Base-by-base conservation (phyloP, 352 stramenopile species). In the Blastocystis sp. region DNA sequence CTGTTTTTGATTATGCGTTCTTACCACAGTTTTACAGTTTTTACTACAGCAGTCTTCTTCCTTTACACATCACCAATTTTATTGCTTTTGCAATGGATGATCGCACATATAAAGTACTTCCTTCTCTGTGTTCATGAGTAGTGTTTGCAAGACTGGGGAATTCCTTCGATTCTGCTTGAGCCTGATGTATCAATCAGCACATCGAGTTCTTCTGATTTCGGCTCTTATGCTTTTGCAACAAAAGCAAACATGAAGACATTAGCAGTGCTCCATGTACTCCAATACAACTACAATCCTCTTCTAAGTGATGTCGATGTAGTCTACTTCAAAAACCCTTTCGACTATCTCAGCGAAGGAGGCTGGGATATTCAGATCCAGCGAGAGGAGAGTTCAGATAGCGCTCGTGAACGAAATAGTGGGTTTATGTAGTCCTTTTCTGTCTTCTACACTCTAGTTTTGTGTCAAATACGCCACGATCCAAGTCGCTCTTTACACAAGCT, bases 171-270 rank as follows among this genome's bases (percentile, higher is more conserved):
- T 53, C 34, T 88, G 0, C 37, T 88, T 7, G 62, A 76, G 43
- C 26, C 76, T 23, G 66, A 88, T n/a, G 63, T 50, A 3, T 23
- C 26, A 13, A 59, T 76, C 45, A 88, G 45, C 15, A 88, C 66
- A 1, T 53, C 53, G 11, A 54, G 20, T 26, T 76, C 77, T 11
- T 88, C 77, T 43, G 77, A 88, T 20, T 88, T 47, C 55, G 77
- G 53, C 20, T 50, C 53, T 2, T 63, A 26, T 43, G 53, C 68
- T 37, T 88, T 88, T 43, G 41, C 26, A 18, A 88, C 73, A 23
- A 88, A 88, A 53, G 77, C 53, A 18, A 88, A 88, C 66, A 79
- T 79, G 66, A 88, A 88, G 50, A 88, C 77, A 15, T 34, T 88
- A 13, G 77, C 77, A 9, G 77, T 88, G 3, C 50, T 88, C 7